A percentile compares a stretch with the other conserved stretches of the same genome.
Evolutionary conservation across 2,329 filamentous ascomycete species (phyloP).

Genomic region (Diaporthe sp.): DNA sequence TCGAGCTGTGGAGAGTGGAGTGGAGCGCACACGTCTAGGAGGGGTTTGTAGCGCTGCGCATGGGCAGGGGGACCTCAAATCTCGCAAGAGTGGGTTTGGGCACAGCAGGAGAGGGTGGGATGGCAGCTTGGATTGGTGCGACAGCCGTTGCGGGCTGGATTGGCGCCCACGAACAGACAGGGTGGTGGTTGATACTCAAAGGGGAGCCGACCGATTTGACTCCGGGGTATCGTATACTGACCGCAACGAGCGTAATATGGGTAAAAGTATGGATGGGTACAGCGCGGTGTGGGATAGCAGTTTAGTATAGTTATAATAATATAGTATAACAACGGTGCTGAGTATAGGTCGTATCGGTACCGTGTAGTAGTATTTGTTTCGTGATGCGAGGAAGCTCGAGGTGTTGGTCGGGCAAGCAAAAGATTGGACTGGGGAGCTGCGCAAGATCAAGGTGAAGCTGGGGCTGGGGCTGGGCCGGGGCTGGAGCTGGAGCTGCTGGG

Average conservation of each 20-base stretch:
- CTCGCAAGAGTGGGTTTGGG: conserved; percentile 25
- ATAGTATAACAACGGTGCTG: not conserved
- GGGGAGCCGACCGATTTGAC: conserved; percentile 15
- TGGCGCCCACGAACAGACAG: conserved; percentile 23
- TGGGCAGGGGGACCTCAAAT: conserved; percentile 32
- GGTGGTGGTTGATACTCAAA: conserved; percentile 9
- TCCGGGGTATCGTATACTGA: conserved; percentile 16
- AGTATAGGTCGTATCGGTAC: not conserved
- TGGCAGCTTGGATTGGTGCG: conserved; percentile 33
- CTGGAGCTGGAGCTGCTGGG: conserved; percentile 5
- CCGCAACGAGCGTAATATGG: not conserved
- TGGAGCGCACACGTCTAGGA: conserved; percentile 32
- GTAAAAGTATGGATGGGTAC: not conserved
- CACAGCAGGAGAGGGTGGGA: conserved; percentile 16
- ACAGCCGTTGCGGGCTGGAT: conserved; percentile 28
- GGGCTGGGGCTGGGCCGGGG: not conserved
- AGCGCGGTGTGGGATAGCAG: not conserved
- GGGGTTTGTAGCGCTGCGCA: conserved; percentile 26
- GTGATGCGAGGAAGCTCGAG: conserved; percentile 16
- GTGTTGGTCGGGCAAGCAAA: not conserved
- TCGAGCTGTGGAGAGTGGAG: conserved; percentile 30
- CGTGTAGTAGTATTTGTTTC: not conserved
- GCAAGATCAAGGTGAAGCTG: conserved; percentile 5
- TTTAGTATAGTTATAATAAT: conserved; percentile 11
- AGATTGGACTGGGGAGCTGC: conserved; percentile 13